Conservation (phyloP, 768 basidiomycete genomes). For the Rhodotorula diobovata region DNA sequence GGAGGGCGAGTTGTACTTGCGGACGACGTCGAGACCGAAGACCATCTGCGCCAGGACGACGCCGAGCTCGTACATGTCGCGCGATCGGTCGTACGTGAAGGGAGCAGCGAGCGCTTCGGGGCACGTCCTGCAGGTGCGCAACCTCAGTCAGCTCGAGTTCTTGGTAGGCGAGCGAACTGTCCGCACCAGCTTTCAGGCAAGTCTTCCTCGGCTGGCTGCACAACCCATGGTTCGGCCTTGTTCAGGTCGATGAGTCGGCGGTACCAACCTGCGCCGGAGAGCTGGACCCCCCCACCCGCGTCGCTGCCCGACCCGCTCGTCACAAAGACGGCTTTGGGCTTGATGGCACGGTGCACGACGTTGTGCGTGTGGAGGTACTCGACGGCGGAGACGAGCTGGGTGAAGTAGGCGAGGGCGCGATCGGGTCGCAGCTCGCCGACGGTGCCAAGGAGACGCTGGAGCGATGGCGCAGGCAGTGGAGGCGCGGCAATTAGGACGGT, state of each 20-base stretch:
- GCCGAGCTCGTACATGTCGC: conserved; percentile 42
- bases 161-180: fast-evolving
- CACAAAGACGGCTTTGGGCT: conserved; percentile 12
- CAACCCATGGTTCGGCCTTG: conserved; percentile 34
- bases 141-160: fast-evolving
- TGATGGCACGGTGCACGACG: conserved; percentile 31
- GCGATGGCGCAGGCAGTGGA: conserved; percentile 1
- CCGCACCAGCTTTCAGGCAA: conserved; percentile 31
- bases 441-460: conserved; percentile 25
- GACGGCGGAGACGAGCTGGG: conserved; percentile 26
- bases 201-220: conserved; percentile 16
- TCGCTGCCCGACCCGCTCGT: conserved; percentile 2
- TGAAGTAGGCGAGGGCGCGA: conserved; percentile 27
- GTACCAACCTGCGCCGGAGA: conserved; percentile 30
- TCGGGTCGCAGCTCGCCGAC: conserved; percentile 37
- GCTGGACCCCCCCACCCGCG: conserved; percentile 6
- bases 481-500: conserved; percentile 31
- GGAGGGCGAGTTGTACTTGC: conserved; percentile 22
- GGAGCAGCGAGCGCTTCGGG: conserved; percentile 39
- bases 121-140: conserved; percentile 13
- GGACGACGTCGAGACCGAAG: conserved; percentile 33
- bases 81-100: conserved; percentile 36
- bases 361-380: conserved; percentile 24
- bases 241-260: conserved; percentile 36
- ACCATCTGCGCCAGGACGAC: conserved; percentile 36